A percentile compares a stretch with the other conserved stretches of the same genome.
Conservation (phyloP, 1,139 yeast species). For the Magnusiomyces suaveolens region DNA sequence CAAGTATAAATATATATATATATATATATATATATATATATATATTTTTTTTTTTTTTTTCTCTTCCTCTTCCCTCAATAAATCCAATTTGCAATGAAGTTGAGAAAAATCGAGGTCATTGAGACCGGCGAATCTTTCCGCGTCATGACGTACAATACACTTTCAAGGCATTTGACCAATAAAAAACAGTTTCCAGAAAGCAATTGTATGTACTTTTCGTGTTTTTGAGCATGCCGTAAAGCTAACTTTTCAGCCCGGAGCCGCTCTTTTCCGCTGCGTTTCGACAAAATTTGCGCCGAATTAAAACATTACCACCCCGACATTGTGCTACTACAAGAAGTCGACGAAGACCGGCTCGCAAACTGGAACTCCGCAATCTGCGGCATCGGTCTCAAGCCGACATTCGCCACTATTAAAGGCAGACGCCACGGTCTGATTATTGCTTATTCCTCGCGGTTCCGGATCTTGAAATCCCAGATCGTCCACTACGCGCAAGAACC, state of each 20-base stretch:
- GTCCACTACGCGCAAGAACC: too few species aligned
- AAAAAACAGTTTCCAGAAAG: neutral
- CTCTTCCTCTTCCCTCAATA: too few species aligned
- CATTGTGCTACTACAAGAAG: neutral
- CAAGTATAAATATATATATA: too few species aligned
- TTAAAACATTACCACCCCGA: neutral
- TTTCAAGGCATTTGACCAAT: neutral
- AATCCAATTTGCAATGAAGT: neutral
- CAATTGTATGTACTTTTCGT: neutral
- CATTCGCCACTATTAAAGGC: too few species aligned
- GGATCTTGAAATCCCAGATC: neutral
- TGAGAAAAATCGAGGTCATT: too few species aligned
- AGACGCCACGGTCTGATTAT: too few species aligned
- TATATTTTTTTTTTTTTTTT: too few species aligned
- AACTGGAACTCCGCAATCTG: too few species aligned
- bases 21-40: too few species aligned
- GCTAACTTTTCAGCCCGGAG: neutral
- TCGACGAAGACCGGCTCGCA: neutral
- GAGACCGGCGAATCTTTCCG: too few species aligned
- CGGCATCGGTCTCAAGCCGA: neutral
- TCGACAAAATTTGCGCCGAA: neutral
- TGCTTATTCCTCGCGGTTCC: too few species aligned
- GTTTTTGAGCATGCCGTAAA: neutral
- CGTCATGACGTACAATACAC: neutral
- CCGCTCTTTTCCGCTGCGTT: neutral